These are phyloP conservation scores for Hysterangium stoloniferum DNA, from an alignment of 768 basidiomycete species.

Conservation along the genomic window DNA sequence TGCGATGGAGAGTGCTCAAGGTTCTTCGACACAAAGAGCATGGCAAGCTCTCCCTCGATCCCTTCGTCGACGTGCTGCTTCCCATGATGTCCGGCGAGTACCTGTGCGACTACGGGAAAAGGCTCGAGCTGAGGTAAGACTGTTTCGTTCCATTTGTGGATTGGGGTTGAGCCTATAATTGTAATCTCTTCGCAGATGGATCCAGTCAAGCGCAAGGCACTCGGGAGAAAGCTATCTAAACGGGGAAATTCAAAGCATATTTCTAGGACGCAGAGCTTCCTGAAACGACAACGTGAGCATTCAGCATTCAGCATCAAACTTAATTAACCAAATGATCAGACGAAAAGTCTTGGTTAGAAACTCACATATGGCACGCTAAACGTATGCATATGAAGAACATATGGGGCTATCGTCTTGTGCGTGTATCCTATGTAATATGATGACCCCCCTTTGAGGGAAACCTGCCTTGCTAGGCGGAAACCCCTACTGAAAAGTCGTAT, in stretches of 20 bases:
- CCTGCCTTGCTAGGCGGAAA: constrained; percentile 47
- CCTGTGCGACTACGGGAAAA: constrained; percentile 76
- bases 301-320: background rate
- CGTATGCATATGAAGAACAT: constrained; percentile 90
- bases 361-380: constrained; percentile 96
- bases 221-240: constrained; percentile 46
- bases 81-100: constrained; percentile 88
- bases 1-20: constrained; percentile 70
- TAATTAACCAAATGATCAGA: constrained; percentile 34
- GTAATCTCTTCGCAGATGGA: constrained; percentile 43
- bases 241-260: constrained; percentile 53
- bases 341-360: constrained; percentile 89
- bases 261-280: constrained; percentile 51
- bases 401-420: constrained; percentile 86
- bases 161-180: too few relatives aligned
- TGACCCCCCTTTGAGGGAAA: background rate
- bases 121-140: constrained; percentile 70
- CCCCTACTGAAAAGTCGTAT: constrained; percentile 88
- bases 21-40: constrained; percentile 70
- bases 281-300: constrained; percentile 65
- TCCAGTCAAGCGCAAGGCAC: constrained; percentile 32
- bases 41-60: constrained; percentile 94
- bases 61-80: constrained; percentile 86
- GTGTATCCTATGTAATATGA: constrained; percentile 19
- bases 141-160: background rate